Conservation (phyloP, 1,284 basidiomycete genomes). For the Cystobasidium sp. region DNA sequence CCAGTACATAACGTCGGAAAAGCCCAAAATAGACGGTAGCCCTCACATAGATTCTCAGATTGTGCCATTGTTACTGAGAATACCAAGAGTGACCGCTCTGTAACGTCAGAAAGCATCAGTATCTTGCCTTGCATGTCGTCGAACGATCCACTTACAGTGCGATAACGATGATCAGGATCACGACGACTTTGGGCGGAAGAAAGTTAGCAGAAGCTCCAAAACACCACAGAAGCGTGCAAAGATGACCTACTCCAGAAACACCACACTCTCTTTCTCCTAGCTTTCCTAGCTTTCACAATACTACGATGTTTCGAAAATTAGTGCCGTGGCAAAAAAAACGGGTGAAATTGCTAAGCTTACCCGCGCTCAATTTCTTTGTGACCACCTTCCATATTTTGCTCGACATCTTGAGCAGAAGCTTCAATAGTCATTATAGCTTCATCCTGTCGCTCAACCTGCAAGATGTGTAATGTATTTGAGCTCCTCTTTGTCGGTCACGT, state of each 20-base stretch:
- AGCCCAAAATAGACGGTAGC: not conserved
- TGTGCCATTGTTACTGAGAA: constrained; percentile 16
- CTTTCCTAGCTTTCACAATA: too few relatives aligned
- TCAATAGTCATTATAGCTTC: constrained; percentile 72
- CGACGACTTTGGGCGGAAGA: constrained; percentile 3
- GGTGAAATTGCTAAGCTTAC: too few relatives aligned
- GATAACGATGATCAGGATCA: constrained; percentile 16
- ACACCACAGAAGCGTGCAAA: not conserved
- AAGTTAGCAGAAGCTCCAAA: not conserved
- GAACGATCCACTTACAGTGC: too few relatives aligned
- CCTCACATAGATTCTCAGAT: constrained; percentile 8
- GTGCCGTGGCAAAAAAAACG: too few relatives aligned
- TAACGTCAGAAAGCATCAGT: too few relatives aligned
- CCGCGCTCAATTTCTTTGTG: constrained; percentile 57
- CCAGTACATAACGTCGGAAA: too few relatives aligned
- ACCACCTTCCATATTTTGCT: constrained; percentile 72
- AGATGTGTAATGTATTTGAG: too few relatives aligned
- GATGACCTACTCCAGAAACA: constrained; percentile 47
- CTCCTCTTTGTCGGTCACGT: too few relatives aligned
- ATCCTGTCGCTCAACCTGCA: constrained; percentile 83
- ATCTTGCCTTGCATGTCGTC: too few relatives aligned
- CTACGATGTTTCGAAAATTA: too few relatives aligned
- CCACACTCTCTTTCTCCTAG: constrained; percentile 67
- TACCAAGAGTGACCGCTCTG: constrained; percentile 11
- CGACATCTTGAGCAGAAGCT: constrained; percentile 66